A percentile compares a stretch with the other conserved stretches of the same genome.
phyloP scores from a whole-genome alignment of 2,329 filamentous ascomycete species.

The Neonectria punicea region DNA sequence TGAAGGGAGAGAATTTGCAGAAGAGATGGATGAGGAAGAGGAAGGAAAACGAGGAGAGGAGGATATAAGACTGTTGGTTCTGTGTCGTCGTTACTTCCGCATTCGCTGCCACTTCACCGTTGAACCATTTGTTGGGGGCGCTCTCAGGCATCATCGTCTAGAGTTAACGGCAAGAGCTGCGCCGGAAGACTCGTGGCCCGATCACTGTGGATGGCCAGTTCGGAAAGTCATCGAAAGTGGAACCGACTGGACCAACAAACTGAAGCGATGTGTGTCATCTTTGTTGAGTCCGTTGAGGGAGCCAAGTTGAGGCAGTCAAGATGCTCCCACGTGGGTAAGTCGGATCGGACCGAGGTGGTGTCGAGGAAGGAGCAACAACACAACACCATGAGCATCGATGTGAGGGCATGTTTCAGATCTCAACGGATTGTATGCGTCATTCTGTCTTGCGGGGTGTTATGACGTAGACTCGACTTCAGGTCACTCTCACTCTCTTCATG shows the following conservation, averaged over 20 bases:
- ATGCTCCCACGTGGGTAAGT: conserved; percentile 1
- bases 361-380: not conserved
- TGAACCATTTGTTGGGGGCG: conserved; percentile 17
- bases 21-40: conserved; percentile 13
- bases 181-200: not conserved
- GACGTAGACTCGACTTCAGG: not conserved
- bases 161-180: conserved; percentile 13
- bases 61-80: not conserved
- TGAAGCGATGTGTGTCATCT: not conserved
- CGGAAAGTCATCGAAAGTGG: not conserved
- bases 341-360: not conserved
- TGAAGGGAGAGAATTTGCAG: conserved; percentile 2
- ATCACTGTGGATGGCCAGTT: not conserved
- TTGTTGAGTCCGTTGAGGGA: conserved; percentile 4
- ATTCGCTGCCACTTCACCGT: not conserved
- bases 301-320: conserved; percentile 1
- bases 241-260: not conserved
- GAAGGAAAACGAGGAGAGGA: not conserved
- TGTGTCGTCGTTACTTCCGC: not conserved
- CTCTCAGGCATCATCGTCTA: conserved; percentile 4
- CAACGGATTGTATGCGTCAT: not conserved
- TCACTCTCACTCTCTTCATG: not conserved
- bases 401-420: not conserved
- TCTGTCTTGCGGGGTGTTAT: not conserved
- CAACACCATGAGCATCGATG: not conserved